Percentiles rank a stretch among this genome's conserved stretches.
These are phyloP conservation scores for Apiospora rasikravindrae DNA, from an alignment of 2,329 filamentous ascomycete genomes.

Conservation along the genomic window DNA sequence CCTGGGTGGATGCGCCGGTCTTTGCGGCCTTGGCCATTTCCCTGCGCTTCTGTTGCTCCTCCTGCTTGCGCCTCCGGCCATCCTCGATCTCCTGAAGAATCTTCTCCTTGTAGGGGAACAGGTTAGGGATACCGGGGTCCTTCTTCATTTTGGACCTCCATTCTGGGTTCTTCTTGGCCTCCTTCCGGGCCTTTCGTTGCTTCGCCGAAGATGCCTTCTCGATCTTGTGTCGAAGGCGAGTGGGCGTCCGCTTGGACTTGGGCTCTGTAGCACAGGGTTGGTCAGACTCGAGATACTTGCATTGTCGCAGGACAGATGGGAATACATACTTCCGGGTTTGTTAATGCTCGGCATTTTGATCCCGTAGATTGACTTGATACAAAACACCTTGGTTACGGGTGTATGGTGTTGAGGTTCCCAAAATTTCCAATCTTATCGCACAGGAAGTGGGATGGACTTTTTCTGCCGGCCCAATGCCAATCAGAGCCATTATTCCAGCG, in stretches of 20 bases:
- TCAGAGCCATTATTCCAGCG: neutral
- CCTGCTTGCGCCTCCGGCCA: constrained; percentile 77
- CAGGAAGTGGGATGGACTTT: constrained; percentile 18
- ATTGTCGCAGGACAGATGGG: neutral
- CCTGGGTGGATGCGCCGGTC: constrained; percentile 48
- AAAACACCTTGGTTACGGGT: neutral
- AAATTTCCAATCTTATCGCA: constrained; percentile 16
- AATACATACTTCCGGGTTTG: constrained; percentile 8
- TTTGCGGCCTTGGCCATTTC: constrained; percentile 74
- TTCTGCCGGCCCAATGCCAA: constrained; percentile 16
- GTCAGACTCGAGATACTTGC: neutral
- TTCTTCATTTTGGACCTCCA: constrained; percentile 96
- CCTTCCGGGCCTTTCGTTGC: constrained; percentile 87
- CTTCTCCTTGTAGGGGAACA: constrained; percentile 98
- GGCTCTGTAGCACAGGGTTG: constrained; percentile 65
- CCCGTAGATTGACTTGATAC: constrained; percentile 22
- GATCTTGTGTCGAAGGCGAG: constrained; percentile 93
- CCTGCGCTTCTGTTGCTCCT: constrained; percentile 73
- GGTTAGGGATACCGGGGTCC: constrained; percentile 94
- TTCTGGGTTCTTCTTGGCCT: constrained; percentile 95
- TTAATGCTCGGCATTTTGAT: constrained; percentile 34
- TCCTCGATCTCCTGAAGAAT: constrained; percentile 95
- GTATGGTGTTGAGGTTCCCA: constrained; percentile 7
- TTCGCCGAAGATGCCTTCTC: constrained; percentile 90
- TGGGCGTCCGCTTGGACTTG: constrained; percentile 89